These are phyloP conservation scores for Xylaria longipes DNA, from an alignment of 495 filamentous ascomycete genomes.

Conservation along the genomic window DNA sequence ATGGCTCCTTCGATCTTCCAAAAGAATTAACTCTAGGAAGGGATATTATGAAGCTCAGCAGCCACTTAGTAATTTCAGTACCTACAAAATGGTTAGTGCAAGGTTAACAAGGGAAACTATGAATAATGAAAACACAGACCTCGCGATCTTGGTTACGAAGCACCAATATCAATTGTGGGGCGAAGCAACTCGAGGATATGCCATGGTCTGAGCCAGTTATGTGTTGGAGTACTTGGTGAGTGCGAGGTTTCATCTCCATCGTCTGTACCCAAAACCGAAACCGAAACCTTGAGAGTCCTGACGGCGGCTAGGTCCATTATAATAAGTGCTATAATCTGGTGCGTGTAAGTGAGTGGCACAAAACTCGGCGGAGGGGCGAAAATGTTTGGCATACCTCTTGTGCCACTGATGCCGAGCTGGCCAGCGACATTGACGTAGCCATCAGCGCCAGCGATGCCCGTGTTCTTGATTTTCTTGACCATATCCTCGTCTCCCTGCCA, in stretches of 20 bases:
- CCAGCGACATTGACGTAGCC: conserved; percentile 72
- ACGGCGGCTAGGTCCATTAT: not conserved
- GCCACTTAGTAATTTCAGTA: not conserved
- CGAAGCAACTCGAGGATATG: not conserved
- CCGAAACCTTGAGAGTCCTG: not conserved
- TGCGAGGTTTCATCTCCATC: not conserved
- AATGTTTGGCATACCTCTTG: conserved; percentile 50
- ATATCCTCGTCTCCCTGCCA: conserved; percentile 65
- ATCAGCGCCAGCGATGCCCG: conserved; percentile 51
- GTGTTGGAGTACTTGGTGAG: not conserved
- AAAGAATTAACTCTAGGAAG: not conserved
- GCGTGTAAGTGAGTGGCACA: not conserved
- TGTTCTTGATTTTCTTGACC: conserved; percentile 52
- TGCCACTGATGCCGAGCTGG: conserved; percentile 64
- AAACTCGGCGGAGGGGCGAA: not conserved
- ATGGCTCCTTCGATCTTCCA: not conserved
- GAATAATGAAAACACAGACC: not conserved
- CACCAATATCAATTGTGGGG: not conserved
- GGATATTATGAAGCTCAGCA: not conserved
- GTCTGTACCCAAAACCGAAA: not conserved
- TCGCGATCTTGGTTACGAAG: not conserved
- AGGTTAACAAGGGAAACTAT: not conserved
- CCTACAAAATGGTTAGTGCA: not conserved
- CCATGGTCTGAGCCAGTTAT: not conserved
- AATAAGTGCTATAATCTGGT: conserved; percentile 22